These are phyloP conservation scores for Pachyrhizus erosus DNA, from an alignment of 306 rosid genomes.

Conservation along the genomic window DNA sequence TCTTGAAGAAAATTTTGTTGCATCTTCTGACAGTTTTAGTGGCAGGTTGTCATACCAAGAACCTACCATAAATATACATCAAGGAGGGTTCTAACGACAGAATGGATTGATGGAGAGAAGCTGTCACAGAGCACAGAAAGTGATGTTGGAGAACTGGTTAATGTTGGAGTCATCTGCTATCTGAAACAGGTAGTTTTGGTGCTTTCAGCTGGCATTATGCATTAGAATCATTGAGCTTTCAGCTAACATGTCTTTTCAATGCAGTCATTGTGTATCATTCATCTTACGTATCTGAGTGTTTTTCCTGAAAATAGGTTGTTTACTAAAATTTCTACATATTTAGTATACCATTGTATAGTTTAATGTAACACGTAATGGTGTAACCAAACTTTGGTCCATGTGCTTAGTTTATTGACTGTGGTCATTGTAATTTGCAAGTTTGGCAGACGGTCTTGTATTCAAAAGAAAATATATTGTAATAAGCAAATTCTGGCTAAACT, in stretches of 20 bases:
- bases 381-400: slow-evolving; percentile 25
- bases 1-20: slow-evolving; percentile 35
- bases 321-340: neutral
- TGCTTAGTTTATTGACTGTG: neutral
- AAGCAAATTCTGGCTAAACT: slow-evolving; percentile 12
- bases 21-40: slow-evolving; percentile 44
- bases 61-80: slow-evolving; percentile 86
- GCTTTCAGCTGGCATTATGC: slow-evolving; percentile 4
- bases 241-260: neutral
- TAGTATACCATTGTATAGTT: slow-evolving; percentile 6
- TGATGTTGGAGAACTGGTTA: slow-evolving; percentile 95
- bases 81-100: slow-evolving; percentile 94
- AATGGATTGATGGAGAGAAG: slow-evolving; percentile 95
- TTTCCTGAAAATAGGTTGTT: neutral
- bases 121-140: slow-evolving; percentile 94
- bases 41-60: slow-evolving; percentile 93
- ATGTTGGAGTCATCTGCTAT: slow-evolving; percentile 99
- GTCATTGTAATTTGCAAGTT: neutral
- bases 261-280: slow-evolving; percentile 27
- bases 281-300: neutral
- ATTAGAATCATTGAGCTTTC: slow-evolving; percentile 17
- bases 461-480: neutral
- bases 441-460: slow-evolving; percentile 12
- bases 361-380: slow-evolving; percentile 2
- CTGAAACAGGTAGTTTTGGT: slow-evolving; percentile 80